A percentile compares a stretch with the other conserved stretches of the same genome.
Conservation (phyloP, 129 eudicot species). For the Solidago caesia region DNA sequence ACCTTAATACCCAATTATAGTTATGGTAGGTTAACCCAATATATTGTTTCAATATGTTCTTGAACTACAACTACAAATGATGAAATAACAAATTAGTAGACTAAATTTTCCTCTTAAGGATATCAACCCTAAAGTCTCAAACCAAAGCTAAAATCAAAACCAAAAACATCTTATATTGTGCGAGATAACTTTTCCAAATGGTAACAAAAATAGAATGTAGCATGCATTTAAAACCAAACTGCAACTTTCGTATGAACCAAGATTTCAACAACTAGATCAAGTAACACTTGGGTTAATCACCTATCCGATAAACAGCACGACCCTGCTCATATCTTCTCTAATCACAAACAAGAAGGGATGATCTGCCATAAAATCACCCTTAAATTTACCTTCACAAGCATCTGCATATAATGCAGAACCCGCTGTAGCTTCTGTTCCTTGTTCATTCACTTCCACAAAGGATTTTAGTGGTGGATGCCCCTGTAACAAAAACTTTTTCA, state of each 20-base stretch:
- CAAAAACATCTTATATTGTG: too few species aligned
- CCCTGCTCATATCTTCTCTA: constrained; percentile 18
- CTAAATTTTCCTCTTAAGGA: too few species aligned
- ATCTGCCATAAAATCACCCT: constrained; percentile 12
- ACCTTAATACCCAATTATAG: too few species aligned
- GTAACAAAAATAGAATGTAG: too few species aligned
- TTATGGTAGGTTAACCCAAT: too few species aligned
- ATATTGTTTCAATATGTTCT: too few species aligned
- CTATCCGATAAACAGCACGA: constrained; percentile 12
- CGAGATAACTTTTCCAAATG: too few species aligned
- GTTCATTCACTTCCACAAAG: constrained; percentile 18
- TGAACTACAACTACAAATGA: too few species aligned
- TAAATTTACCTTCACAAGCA: not conserved
- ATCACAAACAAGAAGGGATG: constrained; percentile 20
- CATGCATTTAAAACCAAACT: not conserved
- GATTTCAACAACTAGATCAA: not conserved
- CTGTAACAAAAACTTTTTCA: too few species aligned
- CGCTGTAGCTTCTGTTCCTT: constrained; percentile 8
- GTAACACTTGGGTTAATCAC: not conserved
- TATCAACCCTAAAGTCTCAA: too few species aligned
- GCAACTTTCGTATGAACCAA: not conserved
- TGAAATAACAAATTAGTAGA: too few species aligned
- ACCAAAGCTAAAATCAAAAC: not conserved
- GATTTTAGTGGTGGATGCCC: not conserved
- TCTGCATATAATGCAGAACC: not conserved